Evolutionary conservation across 331 rosid species (phyloP), one percentile per base, ranked within the genome.

Genomic region (Rhamnella rubrinervis): DNA sequence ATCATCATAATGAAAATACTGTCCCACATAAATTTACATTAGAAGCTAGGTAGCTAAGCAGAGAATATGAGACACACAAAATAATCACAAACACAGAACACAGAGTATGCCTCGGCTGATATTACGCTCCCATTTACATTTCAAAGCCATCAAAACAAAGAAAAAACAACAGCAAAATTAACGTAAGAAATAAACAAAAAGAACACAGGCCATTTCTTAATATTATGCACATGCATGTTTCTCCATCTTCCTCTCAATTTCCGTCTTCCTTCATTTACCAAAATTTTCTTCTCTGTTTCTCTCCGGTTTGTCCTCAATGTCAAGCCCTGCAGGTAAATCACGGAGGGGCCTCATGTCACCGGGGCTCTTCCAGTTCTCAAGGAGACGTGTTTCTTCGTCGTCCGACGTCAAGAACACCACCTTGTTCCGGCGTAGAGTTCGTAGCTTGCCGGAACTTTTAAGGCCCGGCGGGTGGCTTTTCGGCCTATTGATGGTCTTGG

Each of bases 41-140:
- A 10, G 41, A 44, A 44, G 49, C 49, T 44, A 11, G 14, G 49
- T 14, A 44, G 35, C 35, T 31, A 31, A 31, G 35, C 35, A 31
- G 35, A 10, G 11, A 44, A 44, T 9, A 44, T 44, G 49, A 57
- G 37, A 39, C 28, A 44, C 20, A 21, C 20, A 21, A 6, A 13
- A 15, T 5, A 11, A n/a, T 66, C 73, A 52, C 78, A 59, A 78
- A 75, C 52, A 65, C 23, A 77, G 88, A 80, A 75, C 52, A 65
- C 23, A 77, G 88, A 80, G 88, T 57, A 1, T 64, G 47, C 9
- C 61, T 69, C 67, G 84, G 81, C 92, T 46, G 14, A 67, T 52
- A 76, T 51, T 72, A 38, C 86, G 87, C 49, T 61, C 9, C 65
- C 72, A 70, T 39, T 57, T 16, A n/a, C 71, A 40, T 25, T 40